Base-by-base conservation (phyloP, 331 rosid species). In the Stylosanthes scabra region DNA sequence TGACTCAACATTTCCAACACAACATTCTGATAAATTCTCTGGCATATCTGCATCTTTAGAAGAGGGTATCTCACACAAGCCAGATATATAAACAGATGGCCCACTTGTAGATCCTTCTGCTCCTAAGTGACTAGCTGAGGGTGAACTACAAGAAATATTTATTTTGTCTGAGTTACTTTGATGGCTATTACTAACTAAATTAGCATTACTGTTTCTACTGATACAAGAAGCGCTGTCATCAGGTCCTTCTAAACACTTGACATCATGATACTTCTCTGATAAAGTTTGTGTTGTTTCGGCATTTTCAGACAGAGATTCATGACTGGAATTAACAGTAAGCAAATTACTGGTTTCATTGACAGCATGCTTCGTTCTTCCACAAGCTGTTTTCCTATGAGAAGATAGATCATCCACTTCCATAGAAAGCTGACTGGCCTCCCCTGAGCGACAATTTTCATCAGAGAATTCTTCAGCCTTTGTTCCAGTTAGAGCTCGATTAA, bases 241-340 rank as follows among this genome's bases (percentile, higher is more conserved):
- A 63, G 81, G 86, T 60, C 82, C 88, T 73, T 92, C 92, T 49
- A 76, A 71, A 58, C 69, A 82, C 80, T 85, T 90, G 54, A 78
- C 63, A 68, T 83, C 88, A 78, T 44, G 79, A 63, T 57, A 67
- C 66, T 80, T 83, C 25, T 64, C 80, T 58, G 81, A 72, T 44
- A 72, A 68, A 68, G 71, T 66, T 40, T 28, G 84, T 80, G 65
- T 91, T 80, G 86, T 87, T 78, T 87, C 88, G 10, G 83, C 88
- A 84, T 87, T 91, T 84, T 89, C 97, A 52, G 89, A 88, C 69
- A 87, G 68, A 74, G 90, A 88, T 78, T 88, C 92, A 50, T 82
- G 96, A 70, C 82, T 63, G 9, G 93, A 88, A 80, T 75, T 80
- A 58, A 83, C 81, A 29, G 90, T 76, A 25, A 66, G 80, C 74